Evolutionary conservation across 2,329 filamentous ascomycete species (phyloP).

Genomic region (Ophiostoma australiae): DNA sequence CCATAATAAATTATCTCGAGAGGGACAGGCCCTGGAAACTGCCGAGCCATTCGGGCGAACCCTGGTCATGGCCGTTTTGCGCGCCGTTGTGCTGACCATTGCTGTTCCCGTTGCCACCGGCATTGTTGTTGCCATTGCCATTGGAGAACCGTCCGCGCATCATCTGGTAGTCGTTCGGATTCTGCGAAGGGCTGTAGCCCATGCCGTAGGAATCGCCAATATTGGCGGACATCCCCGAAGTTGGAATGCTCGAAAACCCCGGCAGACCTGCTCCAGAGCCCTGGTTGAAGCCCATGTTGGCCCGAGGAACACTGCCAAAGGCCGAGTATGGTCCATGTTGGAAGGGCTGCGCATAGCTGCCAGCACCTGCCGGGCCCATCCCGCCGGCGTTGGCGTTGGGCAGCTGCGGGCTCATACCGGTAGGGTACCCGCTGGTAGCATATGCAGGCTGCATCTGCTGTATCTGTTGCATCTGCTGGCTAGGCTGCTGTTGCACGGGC

Average conservation of each 20-base stretch:
- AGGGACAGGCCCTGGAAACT: constrained; percentile 68
- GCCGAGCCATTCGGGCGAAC: constrained; percentile 55
- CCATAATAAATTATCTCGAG: constrained; percentile 22
- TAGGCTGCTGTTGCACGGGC: constrained; percentile 20
- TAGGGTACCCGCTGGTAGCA: neutral
- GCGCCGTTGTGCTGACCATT: constrained; percentile 33
- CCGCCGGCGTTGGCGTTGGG: neutral
- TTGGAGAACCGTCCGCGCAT: constrained; percentile 46
- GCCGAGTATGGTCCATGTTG: constrained; percentile 40
- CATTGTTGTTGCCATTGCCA: neutral
- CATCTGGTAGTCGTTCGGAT: constrained; percentile 41
- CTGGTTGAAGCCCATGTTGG: constrained; percentile 28
- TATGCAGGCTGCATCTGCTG: constrained; percentile 17
- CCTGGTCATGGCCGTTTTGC: constrained; percentile 40
- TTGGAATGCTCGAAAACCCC: neutral
- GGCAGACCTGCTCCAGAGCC: constrained; percentile 36
- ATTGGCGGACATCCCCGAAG: neutral
- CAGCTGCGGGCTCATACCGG: neutral
- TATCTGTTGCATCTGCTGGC: constrained; percentile 13
- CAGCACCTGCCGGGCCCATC: neutral
- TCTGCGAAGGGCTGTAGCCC: constrained; percentile 38
- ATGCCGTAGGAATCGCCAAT: constrained; percentile 41
- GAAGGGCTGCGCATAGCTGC: constrained; percentile 32
- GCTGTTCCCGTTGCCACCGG: neutral
- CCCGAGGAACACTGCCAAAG: constrained; percentile 41